Conservation (phyloP, 495 filamentous ascomycete species). For the Oidiodendron maius region DNA sequence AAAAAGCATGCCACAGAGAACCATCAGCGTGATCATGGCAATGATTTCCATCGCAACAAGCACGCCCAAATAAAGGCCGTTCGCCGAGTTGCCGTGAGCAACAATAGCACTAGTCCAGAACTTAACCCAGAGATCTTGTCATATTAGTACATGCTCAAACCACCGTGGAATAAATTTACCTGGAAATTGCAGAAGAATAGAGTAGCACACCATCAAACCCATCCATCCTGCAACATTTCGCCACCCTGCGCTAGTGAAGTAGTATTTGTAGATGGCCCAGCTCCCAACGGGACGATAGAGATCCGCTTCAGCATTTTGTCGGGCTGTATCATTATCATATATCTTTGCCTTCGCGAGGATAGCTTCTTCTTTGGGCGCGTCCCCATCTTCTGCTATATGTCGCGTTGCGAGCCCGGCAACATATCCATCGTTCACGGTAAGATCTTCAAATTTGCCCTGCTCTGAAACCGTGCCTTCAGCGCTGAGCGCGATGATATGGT, state of each 20-base stretch:
- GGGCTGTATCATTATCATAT: neutral
- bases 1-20: neutral
- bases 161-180: too few species aligned
- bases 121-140: slow-evolving; percentile 24
- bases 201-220: neutral
- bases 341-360: neutral
- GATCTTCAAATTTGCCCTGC: slow-evolving; percentile 43
- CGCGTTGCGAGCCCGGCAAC: slow-evolving; percentile 33
- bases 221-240: neutral
- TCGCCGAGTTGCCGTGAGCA: slow-evolving; percentile 11
- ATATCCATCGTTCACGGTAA: slow-evolving; percentile 41
- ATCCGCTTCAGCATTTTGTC: slow-evolving; percentile 12
- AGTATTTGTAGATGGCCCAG: slow-evolving; percentile 5
- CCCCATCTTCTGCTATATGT: neutral
- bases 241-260: slow-evolving; percentile 12
- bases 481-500: slow-evolving; percentile 46
- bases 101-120: slow-evolving; percentile 16
- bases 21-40: slow-evolving; percentile 11
- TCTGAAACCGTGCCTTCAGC: slow-evolving; percentile 38
- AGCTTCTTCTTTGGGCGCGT: neutral
- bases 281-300: slow-evolving; percentile 13
- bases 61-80: slow-evolving; percentile 9
- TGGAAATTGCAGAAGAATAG: neutral
- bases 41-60: neutral
- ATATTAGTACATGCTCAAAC: too few species aligned